Percentiles rank a stretch among this genome's conserved stretches.
phyloP scores from a whole-genome alignment of 495 filamentous ascomycete genomes.

The Hypomontagnella submonticulosa region DNA sequence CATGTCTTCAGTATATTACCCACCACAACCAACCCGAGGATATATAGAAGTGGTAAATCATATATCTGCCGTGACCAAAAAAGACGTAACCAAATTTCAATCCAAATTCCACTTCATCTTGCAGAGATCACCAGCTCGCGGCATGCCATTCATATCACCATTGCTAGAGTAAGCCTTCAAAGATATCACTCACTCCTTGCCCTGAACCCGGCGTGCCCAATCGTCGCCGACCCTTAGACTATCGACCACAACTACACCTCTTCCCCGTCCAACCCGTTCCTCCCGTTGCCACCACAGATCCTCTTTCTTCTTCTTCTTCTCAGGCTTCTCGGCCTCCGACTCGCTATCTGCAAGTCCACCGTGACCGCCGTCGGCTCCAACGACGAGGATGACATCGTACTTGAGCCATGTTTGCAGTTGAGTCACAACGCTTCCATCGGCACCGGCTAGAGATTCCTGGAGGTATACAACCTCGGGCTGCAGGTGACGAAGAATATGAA shows the following conservation, averaged over 20 bases:
- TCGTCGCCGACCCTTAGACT: slow-evolving; percentile 80
- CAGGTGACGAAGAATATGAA: slow-evolving; percentile 86
- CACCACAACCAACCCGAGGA: slow-evolving; percentile 7
- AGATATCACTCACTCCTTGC: slow-evolving; percentile 69
- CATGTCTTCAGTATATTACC: too few relatives aligned
- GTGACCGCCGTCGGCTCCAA: slow-evolving; percentile 83
- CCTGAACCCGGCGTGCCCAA: slow-evolving; percentile 79
- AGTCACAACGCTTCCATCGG: slow-evolving; percentile 73
- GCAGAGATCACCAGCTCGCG: slow-evolving; percentile 27
- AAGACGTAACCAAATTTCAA: slow-evolving; percentile 26
- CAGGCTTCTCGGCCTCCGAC: slow-evolving; percentile 72
- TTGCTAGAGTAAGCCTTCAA: not conserved
- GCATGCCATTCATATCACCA: slow-evolving; percentile 29
- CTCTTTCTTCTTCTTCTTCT: slow-evolving; percentile 58
- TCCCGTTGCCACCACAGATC: slow-evolving; percentile 82
- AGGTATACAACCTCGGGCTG: slow-evolving; percentile 86
- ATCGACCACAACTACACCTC: slow-evolving; percentile 88
- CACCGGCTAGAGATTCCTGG: slow-evolving; percentile 79
- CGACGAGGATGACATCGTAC: slow-evolving; percentile 80
- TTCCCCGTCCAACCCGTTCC: slow-evolving; percentile 82
- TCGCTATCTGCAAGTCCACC: slow-evolving; percentile 92
- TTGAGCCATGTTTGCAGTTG: slow-evolving; percentile 86
- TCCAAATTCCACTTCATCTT: slow-evolving; percentile 5
- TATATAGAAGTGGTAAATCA: slow-evolving; percentile 24
- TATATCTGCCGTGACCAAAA: slow-evolving; percentile 31